Base-by-base conservation (phyloP, 352 stramenopile genomes). In the Blastocystis sp. region DNA sequence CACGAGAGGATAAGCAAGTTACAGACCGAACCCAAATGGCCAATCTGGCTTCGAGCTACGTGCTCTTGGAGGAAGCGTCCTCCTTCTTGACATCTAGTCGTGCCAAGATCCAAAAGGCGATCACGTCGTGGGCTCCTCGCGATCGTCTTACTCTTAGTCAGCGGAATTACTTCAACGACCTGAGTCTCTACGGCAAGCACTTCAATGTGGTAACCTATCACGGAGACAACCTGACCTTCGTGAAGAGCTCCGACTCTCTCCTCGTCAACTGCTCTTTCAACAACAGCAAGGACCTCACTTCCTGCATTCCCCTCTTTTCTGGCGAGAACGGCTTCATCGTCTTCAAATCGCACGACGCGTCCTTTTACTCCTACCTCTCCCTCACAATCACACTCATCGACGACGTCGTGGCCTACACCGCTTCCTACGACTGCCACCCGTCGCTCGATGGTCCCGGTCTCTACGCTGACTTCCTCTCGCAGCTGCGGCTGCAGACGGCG, bases 121-220 rank as follows among this genome's bases (percentile, higher is more conserved):
- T 81, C 9, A 42, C 14, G 1, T 65, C n/a, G 69, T 81, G 27
- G 9, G 8, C 7, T 44, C 63, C 8, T 7, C 27, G 2, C n/a
- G n/a, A 29, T 16, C 2, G 21, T n/a, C 44, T 24, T 46, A 7
- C 36, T 48, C 16, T 4, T 64, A 81, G 69, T n/a, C 46, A 81
- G 42, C 69, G 69, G 3, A 81, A 81, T 32, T 81, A 63, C 29
- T 81, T 81, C 34, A 64, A 64, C 27, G 69, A 81, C 24, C 36
- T 81, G 9, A 46, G 53, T 38, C 48, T 49, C 27, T 81, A 81
- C 29, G 27, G 69, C 11, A 34, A 48, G 24, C 38, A 49, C 69
- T 27, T 81, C 9, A 81, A 64, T n/a, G 34, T 81, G 14, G 27
- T 81, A 21, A 64, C 48, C 6, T 27, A 64, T 61, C 69, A 81